A percentile compares a stretch with the other conserved stretches of the same genome.
Conservation (phyloP, 2,329 filamentous ascomycete species). For the Mycosphaerella sp. region DNA sequence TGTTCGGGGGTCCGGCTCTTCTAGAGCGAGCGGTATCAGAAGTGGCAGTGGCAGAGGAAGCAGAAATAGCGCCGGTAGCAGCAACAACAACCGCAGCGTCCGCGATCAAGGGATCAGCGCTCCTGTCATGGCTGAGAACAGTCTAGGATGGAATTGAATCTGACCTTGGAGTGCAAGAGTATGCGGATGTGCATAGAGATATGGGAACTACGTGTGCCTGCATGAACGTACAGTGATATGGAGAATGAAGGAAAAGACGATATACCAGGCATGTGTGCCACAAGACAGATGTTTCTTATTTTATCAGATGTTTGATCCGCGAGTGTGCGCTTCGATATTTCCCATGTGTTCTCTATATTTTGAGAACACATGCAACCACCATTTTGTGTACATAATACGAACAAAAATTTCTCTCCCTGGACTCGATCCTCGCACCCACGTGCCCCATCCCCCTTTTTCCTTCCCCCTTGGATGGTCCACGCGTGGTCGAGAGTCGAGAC, state of each 20-base stretch:
- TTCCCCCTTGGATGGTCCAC: too few species aligned
- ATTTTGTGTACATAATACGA: too few species aligned
- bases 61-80: constrained; percentile 49
- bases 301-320: not conserved
- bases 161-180: not conserved
- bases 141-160: constrained; percentile 79
- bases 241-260: not conserved
- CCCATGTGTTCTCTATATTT: too few species aligned
- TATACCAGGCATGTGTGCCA: constrained; percentile 1
- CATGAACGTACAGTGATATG: not conserved
- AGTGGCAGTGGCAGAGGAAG: constrained; percentile 33
- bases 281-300: not conserved
- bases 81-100: constrained; percentile 59
- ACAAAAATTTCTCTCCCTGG: too few species aligned
- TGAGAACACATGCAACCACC: too few species aligned
- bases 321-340: too few species aligned
- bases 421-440: too few species aligned
- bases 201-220: not conserved
- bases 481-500: too few species aligned
- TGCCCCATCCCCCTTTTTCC: too few species aligned
- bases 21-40: constrained; percentile 23
- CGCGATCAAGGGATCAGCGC: constrained; percentile 73
- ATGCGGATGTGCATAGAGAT: not conserved
- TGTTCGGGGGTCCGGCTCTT: constrained; percentile 29
- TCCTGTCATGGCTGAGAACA: constrained; percentile 89